A percentile compares a stretch with the other conserved stretches of the same genome.
Conservation (phyloP, 1,284 basidiomycete genomes). For the Anthracocystis walkeri region DNA sequence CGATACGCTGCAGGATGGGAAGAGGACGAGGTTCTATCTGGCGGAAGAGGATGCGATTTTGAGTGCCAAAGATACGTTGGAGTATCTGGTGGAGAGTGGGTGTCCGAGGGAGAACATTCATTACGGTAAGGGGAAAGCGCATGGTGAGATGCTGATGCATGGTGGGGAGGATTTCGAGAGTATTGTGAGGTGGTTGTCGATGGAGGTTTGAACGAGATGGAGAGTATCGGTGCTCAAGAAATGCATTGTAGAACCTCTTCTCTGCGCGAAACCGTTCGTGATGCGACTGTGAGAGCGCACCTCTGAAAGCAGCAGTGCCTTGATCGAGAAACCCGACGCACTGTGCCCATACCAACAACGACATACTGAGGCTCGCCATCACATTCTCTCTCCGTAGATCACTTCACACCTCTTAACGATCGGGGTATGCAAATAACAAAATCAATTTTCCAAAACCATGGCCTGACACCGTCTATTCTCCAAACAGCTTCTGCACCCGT, state of each 20-base stretch:
- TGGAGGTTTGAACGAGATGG: conserved; percentile 11
- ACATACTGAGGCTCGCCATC: no score
- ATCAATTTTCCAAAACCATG: not conserved
- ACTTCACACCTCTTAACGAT: not conserved
- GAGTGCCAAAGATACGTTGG: conserved; percentile 44
- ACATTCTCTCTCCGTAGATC: no score
- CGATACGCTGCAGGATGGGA: conserved; percentile 35
- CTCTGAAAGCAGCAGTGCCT: no score
- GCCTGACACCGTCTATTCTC: conserved; percentile 8
- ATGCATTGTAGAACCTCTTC: no score
- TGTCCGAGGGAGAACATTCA: conserved; percentile 40
- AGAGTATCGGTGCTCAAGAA: no score
- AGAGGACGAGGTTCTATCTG: conserved; percentile 47
- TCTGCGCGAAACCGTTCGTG: no score
- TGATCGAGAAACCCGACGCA: no score
- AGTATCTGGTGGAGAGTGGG: conserved; percentile 56
- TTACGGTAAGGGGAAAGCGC: conserved; percentile 37
- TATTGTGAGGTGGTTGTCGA: conserved; percentile 46
- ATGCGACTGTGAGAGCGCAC: no score
- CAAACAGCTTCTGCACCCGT: conserved; percentile 81
- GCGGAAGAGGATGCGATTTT: conserved; percentile 62
- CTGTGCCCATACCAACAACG: no score
- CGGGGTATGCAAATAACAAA: not conserved
- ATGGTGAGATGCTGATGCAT: conserved; percentile 61
- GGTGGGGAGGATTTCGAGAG: conserved; percentile 34